phyloP scores from a whole-genome alignment of 306 rosid species.

The Betula pendula region DNA sequence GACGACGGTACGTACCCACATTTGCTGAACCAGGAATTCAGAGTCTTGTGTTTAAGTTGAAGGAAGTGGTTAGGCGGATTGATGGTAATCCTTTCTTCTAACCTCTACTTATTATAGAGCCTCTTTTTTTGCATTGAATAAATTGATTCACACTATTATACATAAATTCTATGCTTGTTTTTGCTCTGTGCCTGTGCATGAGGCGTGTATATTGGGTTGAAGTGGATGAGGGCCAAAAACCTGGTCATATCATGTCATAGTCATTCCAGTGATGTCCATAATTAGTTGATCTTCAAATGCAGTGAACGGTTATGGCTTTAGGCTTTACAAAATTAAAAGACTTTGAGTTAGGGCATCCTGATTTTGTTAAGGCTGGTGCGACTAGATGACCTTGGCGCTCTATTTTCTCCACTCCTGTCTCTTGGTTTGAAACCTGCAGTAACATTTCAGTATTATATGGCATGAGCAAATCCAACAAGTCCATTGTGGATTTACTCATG shows the following conservation, averaged over 20 bases:
- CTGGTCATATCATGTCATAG: not conserved
- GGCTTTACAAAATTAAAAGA: not conserved
- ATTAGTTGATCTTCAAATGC: not conserved
- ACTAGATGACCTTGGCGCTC: not conserved
- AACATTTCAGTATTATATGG: not conserved
- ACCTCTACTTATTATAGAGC: conserved; percentile 16
- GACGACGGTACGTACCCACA: too few relatives aligned
- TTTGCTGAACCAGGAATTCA: conserved; percentile 98
- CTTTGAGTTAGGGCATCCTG: not conserved
- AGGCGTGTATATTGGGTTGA: not conserved
- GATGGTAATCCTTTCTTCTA: conserved; percentile 64
- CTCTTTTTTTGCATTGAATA: too few relatives aligned
- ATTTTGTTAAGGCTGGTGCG: not conserved
- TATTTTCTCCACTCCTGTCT: too few relatives aligned
- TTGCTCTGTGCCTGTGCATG: not conserved
- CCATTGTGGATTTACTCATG: not conserved
- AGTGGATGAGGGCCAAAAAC: not conserved
- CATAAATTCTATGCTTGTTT: not conserved
- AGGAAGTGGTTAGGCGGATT: conserved; percentile 89
- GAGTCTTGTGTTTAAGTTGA: conserved; percentile 89
- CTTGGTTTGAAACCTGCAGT: not conserved
- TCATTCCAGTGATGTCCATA: not conserved
- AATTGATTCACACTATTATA: conserved; percentile 14
- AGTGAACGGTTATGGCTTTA: not conserved
- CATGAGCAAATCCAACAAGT: not conserved